These are phyloP conservation scores for Yamadazyma kitorensis DNA, from an alignment of 805 yeast species.

Conservation along the genomic window DNA sequence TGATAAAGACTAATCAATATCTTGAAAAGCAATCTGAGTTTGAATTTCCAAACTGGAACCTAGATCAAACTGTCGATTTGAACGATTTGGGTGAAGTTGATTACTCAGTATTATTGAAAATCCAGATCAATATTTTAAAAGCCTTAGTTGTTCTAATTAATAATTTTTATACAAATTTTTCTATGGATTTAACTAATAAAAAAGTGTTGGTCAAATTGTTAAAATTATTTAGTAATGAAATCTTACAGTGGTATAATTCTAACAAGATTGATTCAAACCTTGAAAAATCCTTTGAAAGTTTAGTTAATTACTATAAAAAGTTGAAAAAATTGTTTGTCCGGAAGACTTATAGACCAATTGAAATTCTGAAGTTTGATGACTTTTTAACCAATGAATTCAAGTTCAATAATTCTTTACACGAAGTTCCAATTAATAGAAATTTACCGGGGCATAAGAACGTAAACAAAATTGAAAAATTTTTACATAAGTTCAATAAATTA, in stretches of 20 bases:
- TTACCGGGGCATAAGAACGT: conserved; percentile 44
- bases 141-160: conserved; percentile 68
- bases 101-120: conserved; percentile 66
- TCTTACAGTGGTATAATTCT: conserved; percentile 47
- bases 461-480: conserved; percentile 55
- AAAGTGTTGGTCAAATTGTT: conserved; percentile 60
- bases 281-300: conserved; percentile 35
- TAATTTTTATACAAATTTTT: conserved; percentile 72
- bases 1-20: conserved; percentile 13
- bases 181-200: conserved; percentile 62
- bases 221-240: conserved; percentile 65
- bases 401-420: conserved; percentile 38
- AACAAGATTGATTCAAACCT: conserved; percentile 34
- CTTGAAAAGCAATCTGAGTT: conserved; percentile 9
- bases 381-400: conserved; percentile 40
- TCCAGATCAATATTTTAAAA: conserved; percentile 79
- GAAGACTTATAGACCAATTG: conserved; percentile 63
- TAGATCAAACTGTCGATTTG: conserved; percentile 35
- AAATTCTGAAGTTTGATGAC: conserved; percentile 36
- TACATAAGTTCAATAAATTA: conserved; percentile 61
- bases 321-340: conserved; percentile 69
- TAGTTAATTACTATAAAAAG: conserved; percentile 53
- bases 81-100: conserved; percentile 49
- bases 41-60: conserved; percentile 62
- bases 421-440: conserved; percentile 47